Conservation (phyloP, 2,329 filamentous ascomycete species). For the Apiospora pterosperma region DNA sequence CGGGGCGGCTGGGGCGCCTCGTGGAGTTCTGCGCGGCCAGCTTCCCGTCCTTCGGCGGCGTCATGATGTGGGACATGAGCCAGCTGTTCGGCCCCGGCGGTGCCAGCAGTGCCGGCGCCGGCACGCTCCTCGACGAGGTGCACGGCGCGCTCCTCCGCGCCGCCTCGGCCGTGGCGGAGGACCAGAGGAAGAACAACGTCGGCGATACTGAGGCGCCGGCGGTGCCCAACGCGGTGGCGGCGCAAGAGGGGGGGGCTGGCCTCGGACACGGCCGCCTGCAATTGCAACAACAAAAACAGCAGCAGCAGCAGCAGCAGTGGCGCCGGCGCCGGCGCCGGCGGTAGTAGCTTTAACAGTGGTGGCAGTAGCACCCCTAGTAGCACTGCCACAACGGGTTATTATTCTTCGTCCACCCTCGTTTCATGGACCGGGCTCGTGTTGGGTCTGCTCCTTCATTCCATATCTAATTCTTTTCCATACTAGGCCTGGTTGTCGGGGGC, state of each 20-base stretch:
- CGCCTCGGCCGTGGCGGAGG: neutral
- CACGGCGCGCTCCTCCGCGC: constrained; percentile 27
- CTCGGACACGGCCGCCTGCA: neutral
- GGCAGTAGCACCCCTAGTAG: too few species aligned
- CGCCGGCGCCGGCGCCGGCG: too few species aligned
- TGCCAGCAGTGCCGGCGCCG: neutral
- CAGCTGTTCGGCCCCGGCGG: constrained; percentile 56
- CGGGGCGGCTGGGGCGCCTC: constrained; percentile 41
- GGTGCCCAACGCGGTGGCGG: neutral
- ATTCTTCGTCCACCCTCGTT: neutral
- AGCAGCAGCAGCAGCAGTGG: neutral
- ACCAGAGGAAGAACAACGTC: neutral
- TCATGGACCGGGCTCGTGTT: neutral
- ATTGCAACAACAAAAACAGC: neutral
- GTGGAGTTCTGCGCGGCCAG: constrained; percentile 47
- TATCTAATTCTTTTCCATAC: neutral
- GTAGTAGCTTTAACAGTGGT: too few species aligned
- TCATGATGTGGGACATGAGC: constrained; percentile 68
- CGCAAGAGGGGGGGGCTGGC: neutral
- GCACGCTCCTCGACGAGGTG: constrained; percentile 44
- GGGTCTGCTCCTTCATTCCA: neutral
- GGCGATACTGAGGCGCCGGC: neutral
- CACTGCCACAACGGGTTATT: neutral
- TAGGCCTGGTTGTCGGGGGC: neutral
- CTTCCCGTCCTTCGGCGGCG: constrained; percentile 60